Percentiles rank a stretch among this genome's conserved stretches.
phyloP scores from a whole-genome alignment of 768 basidiomycete species.

The Kwoniella sp. region DNA sequence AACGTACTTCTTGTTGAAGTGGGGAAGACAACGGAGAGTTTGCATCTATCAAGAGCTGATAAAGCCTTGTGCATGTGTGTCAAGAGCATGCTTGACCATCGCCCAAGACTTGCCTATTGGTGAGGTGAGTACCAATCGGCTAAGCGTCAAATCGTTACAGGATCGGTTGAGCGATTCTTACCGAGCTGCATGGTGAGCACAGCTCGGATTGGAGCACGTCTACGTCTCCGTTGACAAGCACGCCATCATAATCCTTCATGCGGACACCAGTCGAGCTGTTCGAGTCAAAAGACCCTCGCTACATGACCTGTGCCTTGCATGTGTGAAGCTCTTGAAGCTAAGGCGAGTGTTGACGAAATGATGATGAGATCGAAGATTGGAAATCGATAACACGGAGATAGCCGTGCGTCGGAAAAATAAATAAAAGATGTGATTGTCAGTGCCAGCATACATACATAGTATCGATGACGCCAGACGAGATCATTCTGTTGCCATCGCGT shows the following conservation, averaged over 20 bases:
- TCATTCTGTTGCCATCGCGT: conserved; percentile 4
- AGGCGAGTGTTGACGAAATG: background rate
- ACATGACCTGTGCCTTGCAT: too few relatives aligned
- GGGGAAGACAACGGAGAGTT: too few relatives aligned
- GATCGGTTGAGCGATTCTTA: background rate
- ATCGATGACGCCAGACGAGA: conserved; percentile 11
- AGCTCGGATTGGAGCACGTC: background rate
- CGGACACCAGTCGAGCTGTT: background rate
- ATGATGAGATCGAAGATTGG: conserved; percentile 5
- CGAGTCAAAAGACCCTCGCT: conserved; percentile 1
- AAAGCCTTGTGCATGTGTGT: too few relatives aligned
- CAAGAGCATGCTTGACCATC: too few relatives aligned
- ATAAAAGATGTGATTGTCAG: background rate
- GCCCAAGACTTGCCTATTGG: background rate
- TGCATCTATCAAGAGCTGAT: too few relatives aligned
- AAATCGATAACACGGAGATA: conserved; percentile 14
- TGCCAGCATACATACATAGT: background rate
- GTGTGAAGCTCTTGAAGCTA: too few relatives aligned
- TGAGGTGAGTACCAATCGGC: too few relatives aligned
- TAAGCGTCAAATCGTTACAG: too few relatives aligned
- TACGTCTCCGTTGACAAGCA: background rate
- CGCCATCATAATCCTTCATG: background rate
- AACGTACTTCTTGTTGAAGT: too few relatives aligned
- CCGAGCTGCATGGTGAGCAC: too few relatives aligned
- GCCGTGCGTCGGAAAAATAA: background rate